Base-by-base conservation (phyloP, 345 rosid genomes). In the Anacardium occidentale region DNA sequence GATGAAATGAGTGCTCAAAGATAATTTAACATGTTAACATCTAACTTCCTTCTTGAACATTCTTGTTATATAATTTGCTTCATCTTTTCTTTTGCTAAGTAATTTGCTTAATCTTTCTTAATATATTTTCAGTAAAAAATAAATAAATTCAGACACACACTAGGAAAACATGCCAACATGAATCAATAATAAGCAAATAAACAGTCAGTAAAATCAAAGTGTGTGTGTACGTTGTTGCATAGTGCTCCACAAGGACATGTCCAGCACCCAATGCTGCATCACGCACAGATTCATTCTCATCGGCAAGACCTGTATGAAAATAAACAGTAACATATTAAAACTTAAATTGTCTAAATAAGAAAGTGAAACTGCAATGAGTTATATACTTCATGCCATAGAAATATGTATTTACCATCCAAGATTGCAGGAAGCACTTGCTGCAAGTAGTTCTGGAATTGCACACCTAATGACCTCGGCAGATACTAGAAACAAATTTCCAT, bases 221-320 rank as follows among this genome's bases (percentile, higher is more conserved):
- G 53, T 50, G 53, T 50, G 6, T 20, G 14, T 79, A 95, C 99
- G 99, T 91, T 82, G 91, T 87, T 65, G 99, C 99, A 78, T 95
- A 91, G 77, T 95, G 99, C 86, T 95, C 98, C 47, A 95, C 99
- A 77, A 95, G 81, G 62, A 95, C 89, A 89, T 92, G 99, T 44
- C 99, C 99, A 79, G 99, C 96, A 69, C 97, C 98, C 55, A 95
- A 82, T 77, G 99, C 99, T 45, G 98, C 99, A 62, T 95, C 99
- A 66, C 99, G 97, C 47, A 95, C 99, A 74, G 99, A 92, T 81
- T 95, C 99, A 79, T 92, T 95, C 87, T 95, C 99, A 86, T 95
- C 98, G 20, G 98, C 98, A 64, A 95, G 97, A 78, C 99, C 99
- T 95, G 83, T 32, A 78, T 63, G 54, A 67, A 62, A 53, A 79